Conservation (phyloP, 2,329 filamentous ascomycete species). For the Pyrenophora seminiperda region DNA sequence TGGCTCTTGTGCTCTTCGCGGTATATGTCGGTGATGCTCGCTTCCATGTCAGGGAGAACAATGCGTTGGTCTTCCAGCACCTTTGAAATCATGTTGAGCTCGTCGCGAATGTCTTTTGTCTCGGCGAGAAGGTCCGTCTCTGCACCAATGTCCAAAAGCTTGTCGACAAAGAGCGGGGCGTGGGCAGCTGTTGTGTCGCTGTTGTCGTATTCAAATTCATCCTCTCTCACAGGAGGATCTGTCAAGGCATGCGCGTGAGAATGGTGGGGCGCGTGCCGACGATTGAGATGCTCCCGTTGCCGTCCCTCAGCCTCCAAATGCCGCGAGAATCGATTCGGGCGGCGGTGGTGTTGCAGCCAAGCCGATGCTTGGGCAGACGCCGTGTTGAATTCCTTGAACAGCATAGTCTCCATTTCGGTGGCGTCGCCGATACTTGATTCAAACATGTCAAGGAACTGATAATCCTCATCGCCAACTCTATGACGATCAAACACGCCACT, state of each 20-base stretch:
- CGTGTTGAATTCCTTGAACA: slow-evolving; percentile 65
- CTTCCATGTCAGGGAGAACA: slow-evolving; percentile 56
- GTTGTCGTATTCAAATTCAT: slow-evolving; percentile 41
- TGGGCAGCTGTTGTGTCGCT: slow-evolving; percentile 27
- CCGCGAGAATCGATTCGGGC: slow-evolving; percentile 44
- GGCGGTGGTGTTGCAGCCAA: slow-evolving; percentile 60
- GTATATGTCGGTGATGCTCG: slow-evolving; percentile 50
- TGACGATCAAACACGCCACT: slow-evolving; percentile 66
- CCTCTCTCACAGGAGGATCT: slow-evolving; percentile 32
- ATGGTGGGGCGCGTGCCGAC: slow-evolving; percentile 33
- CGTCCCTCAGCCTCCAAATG: slow-evolving; percentile 44
- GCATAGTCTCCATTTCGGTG: slow-evolving; percentile 58
- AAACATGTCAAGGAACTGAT: slow-evolving; percentile 71
- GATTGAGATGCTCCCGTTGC: slow-evolving; percentile 39
- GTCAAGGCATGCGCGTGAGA: slow-evolving; percentile 35
- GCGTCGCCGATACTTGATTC: slow-evolving; percentile 64
- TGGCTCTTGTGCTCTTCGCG: slow-evolving; percentile 46
- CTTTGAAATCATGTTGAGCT: slow-evolving; percentile 66
- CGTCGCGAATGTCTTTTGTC: slow-evolving; percentile 70
- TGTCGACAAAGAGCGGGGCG: slow-evolving; percentile 58
- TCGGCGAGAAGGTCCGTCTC: slow-evolving; percentile 67
- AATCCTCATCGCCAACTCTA: slow-evolving; percentile 62
- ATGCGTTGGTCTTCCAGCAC: slow-evolving; percentile 58
- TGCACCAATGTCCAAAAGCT: slow-evolving; percentile 62
- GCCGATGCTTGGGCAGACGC: slow-evolving; percentile 62